These are phyloP conservation scores for Penicillium salamii DNA, from an alignment of 495 filamentous ascomycete species.

Conservation along the genomic window DNA sequence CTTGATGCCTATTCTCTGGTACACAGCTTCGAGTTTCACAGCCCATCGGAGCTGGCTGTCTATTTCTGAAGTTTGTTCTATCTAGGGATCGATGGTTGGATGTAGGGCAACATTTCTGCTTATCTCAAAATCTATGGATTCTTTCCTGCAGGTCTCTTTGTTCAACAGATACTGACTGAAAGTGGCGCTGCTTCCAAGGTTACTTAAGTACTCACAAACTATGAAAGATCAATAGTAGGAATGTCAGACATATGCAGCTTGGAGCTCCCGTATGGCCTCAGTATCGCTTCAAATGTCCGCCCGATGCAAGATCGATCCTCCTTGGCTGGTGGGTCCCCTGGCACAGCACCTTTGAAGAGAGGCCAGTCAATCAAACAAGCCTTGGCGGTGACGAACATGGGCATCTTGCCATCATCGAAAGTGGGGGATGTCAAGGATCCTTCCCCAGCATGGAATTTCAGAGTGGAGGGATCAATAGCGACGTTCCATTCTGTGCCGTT, in stretches of 20 bases:
- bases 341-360: conserved; percentile 42
- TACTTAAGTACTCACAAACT: too few species aligned
- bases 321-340: conserved; percentile 36
- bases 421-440: conserved; percentile 40
- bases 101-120: too few species aligned
- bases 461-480: conserved; percentile 20
- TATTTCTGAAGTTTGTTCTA: too few species aligned
- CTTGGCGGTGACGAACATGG: conserved; percentile 42
- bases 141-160: too few species aligned
- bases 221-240: conserved; percentile 24
- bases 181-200: neutral
- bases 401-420: conserved; percentile 48
- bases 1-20: too few species aligned
- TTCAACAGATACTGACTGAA: too few species aligned
- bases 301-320: conserved; percentile 38
- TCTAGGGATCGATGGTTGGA: too few species aligned
- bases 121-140: too few species aligned
- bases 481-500: conserved; percentile 19
- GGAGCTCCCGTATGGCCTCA: conserved; percentile 56
- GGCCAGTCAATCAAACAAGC: conserved; percentile 57
- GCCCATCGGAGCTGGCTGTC: too few species aligned
- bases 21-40: too few species aligned
- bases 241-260: conserved; percentile 61
- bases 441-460: conserved; percentile 12
- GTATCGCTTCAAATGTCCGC: conserved; percentile 35